These are phyloP conservation scores for Penicillium rolfsii DNA, from an alignment of 2,329 filamentous ascomycete species.

Conservation along the genomic window DNA sequence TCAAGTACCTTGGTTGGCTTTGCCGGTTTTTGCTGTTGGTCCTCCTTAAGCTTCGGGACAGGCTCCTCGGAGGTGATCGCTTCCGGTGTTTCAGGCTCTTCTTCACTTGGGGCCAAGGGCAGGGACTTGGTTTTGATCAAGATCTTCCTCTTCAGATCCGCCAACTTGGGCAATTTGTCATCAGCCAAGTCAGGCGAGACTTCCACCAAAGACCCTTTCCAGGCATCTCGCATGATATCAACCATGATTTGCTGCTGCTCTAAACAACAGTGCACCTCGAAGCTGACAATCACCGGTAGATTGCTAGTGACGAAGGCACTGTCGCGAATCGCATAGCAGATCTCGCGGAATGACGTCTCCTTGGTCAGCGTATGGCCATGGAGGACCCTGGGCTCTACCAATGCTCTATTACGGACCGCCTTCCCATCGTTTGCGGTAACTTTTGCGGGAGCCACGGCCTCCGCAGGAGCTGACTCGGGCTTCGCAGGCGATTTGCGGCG, in stretches of 20 bases:
- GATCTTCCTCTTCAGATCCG: slow-evolving; percentile 76
- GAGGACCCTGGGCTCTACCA: slow-evolving; percentile 74
- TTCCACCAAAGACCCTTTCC: slow-evolving; percentile 75
- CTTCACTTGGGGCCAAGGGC: slow-evolving; percentile 48
- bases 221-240: slow-evolving; percentile 87
- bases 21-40: slow-evolving; percentile 36
- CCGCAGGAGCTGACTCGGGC: not conserved
- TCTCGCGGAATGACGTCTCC: slow-evolving; percentile 83
- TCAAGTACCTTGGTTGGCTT: slow-evolving; percentile 67
- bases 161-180: slow-evolving; percentile 66
- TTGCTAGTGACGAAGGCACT: slow-evolving; percentile 75
- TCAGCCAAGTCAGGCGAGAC: slow-evolving; percentile 59
- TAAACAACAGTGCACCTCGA: slow-evolving; percentile 83
- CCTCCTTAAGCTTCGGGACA: slow-evolving; percentile 2
- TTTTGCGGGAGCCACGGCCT: not conserved
- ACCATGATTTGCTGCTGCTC: slow-evolving; percentile 93
- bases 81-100: slow-evolving; percentile 28
- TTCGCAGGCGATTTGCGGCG: slow-evolving; percentile 25
- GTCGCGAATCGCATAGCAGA: slow-evolving; percentile 78
- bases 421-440: not conserved
- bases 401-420: slow-evolving; percentile 23
- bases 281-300: slow-evolving; percentile 84
- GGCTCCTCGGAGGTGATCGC: slow-evolving; percentile 4
- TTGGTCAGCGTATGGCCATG: slow-evolving; percentile 87
- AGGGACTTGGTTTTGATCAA: slow-evolving; percentile 77